These are phyloP conservation scores for Logfia minima DNA, from an alignment of 129 eudicot species.

Conservation along the genomic window DNA sequence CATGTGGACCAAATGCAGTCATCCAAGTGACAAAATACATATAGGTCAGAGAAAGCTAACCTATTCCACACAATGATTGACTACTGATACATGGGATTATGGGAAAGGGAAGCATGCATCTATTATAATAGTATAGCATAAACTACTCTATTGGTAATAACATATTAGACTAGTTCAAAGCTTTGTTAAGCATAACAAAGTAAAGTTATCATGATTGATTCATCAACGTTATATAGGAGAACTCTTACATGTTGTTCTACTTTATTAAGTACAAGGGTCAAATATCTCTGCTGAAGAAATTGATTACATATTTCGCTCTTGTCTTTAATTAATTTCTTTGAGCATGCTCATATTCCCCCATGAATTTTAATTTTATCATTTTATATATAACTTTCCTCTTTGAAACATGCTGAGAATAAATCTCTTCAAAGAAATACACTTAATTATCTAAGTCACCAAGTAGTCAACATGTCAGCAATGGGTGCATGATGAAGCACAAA, in stretches of 20 bases:
- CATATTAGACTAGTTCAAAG: background rate
- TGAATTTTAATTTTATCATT: background rate
- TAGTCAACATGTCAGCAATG: background rate
- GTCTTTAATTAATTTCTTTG: background rate
- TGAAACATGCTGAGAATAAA: background rate
- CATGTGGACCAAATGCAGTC: background rate
- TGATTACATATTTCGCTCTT: background rate
- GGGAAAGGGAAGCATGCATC: conserved; percentile 7
- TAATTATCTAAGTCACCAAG: background rate
- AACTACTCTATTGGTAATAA: background rate
- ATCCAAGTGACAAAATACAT: background rate
- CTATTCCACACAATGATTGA: conserved; percentile 11
- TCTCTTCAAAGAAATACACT: background rate
- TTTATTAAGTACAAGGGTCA: background rate
- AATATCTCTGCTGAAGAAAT: conserved; percentile 9
- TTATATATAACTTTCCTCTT: background rate
- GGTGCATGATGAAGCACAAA: conserved; percentile 11
- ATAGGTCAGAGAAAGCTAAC: background rate
- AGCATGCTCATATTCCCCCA: conserved; percentile 14
- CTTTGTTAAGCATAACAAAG: background rate
- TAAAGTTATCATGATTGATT: conserved; percentile 1
- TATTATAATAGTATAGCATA: background rate
- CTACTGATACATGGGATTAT: background rate
- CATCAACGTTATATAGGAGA: background rate
- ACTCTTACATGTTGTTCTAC: background rate